Evolutionary conservation across 106 monocot species (phyloP).

Genomic region (Acorus gramineus): DNA sequence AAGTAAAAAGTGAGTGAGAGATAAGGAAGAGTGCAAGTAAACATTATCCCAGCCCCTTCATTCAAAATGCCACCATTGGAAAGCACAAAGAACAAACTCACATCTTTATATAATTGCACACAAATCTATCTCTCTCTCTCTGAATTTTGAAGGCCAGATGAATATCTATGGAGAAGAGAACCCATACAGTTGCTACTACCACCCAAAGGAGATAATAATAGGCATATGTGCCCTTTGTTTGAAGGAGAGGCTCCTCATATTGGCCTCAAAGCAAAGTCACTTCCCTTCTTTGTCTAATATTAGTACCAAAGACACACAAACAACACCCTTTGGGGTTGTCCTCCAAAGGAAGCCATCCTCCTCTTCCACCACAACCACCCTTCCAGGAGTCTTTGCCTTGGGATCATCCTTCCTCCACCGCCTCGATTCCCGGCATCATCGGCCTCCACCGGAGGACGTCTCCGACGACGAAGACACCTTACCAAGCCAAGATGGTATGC

Average conservation of each 20-base stretch:
- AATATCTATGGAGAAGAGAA: slow-evolving; percentile 18
- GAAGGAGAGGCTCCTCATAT: slow-evolving; percentile 62
- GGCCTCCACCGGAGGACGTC: neutral
- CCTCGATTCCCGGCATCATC: slow-evolving; percentile 19
- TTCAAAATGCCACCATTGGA: too few relatives aligned
- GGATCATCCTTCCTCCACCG: slow-evolving; percentile 38
- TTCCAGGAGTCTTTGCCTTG: slow-evolving; percentile 49
- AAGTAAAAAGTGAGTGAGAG: too few relatives aligned
- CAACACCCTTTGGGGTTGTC: slow-evolving; percentile 7
- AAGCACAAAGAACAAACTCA: too few relatives aligned
- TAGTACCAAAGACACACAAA: slow-evolving; percentile 7
- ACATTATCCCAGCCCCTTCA: too few relatives aligned
- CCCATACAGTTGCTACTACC: slow-evolving; percentile 43
- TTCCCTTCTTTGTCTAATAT: neutral
- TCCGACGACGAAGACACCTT: slow-evolving; percentile 36
- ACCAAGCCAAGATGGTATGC: slow-evolving; percentile 51
- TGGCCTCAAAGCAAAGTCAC: slow-evolving; percentile 43
- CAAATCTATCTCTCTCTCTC: too few relatives aligned
- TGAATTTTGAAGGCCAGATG: slow-evolving; percentile 4
- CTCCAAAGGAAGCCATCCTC: slow-evolving; percentile 8
- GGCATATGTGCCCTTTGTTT: slow-evolving; percentile 83
- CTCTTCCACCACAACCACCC: slow-evolving; percentile 9
- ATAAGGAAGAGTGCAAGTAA: too few relatives aligned
- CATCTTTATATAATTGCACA: too few relatives aligned
- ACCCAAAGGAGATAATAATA: slow-evolving; percentile 48